Evolutionary conservation across 192 early-diverging fungal species (phyloP).

Genomic region (Coemansia sp.): DNA sequence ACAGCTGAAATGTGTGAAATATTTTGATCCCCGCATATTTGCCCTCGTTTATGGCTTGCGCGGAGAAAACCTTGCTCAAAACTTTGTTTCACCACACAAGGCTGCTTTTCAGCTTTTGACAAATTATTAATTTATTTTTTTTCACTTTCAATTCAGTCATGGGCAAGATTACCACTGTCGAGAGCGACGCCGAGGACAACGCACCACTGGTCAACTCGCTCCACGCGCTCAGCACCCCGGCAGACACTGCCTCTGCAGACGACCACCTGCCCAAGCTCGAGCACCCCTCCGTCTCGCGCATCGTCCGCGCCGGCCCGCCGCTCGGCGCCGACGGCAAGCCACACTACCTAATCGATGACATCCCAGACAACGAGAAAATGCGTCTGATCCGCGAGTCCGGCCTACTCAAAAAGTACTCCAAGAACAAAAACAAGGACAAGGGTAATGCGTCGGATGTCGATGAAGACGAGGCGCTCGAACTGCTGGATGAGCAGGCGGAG

Average conservation of each 20-base stretch:
- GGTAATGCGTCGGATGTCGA: slow-evolving; percentile 26
- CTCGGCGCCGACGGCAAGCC: slow-evolving; percentile 44
- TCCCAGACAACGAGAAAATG: slow-evolving; percentile 49
- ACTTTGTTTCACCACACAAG: no score
- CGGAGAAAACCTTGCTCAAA: background rate
- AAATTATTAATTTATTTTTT: background rate
- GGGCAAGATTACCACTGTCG: slow-evolving; percentile 29
- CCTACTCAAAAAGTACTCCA: slow-evolving; percentile 35
- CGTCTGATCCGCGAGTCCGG: slow-evolving; percentile 51
- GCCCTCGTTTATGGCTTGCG: background rate
- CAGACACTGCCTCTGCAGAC: background rate
- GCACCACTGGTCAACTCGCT: slow-evolving; percentile 27
- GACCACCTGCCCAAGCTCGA: slow-evolving; percentile 30
- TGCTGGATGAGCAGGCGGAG: slow-evolving; percentile 6
- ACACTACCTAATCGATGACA: slow-evolving; percentile 51
- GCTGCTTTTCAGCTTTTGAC: no score
- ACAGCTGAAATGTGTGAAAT: no score
- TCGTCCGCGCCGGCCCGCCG: slow-evolving; percentile 34
- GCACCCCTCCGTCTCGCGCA: slow-evolving; percentile 35
- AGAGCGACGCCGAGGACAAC: slow-evolving; percentile 36
- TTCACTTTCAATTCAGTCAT: no score
- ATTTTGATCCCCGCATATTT: no score
- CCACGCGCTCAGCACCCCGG: slow-evolving; percentile 10
- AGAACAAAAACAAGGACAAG: slow-evolving; percentile 14
- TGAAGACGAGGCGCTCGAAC: slow-evolving; percentile 10